Base-by-base conservation (phyloP, 169 alveolate genomes). In the Eimeria maxima region DNA sequence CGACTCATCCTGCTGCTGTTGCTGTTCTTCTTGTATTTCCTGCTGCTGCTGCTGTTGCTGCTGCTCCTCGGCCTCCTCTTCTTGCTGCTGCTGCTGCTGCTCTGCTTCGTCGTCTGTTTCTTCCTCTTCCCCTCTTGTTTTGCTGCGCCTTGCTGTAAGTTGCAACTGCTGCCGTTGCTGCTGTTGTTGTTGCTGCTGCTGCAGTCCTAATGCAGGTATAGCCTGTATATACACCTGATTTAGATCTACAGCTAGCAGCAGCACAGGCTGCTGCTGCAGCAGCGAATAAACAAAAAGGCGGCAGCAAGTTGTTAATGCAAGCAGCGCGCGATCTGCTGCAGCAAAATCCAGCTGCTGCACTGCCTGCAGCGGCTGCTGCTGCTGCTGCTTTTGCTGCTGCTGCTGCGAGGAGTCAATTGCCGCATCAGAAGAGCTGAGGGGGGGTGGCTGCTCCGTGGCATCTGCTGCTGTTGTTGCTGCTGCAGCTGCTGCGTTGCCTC, bases 321-420 rank as follows among this genome's bases (percentile, higher is more conserved):
- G 50, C 60, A 89, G 95, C 74, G 55, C 86, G 33, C 95, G 87
- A 20, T 89, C 95, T 47, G 74, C 86, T 60, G 74, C 95, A 60
- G n/a, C 45, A 27, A 89, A 89, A 67, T 67, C 71, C 69, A 89
- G 86, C 44, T 20, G 57, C 88, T 50, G 86, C 45, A 89, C 69
- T 14, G 95, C 60, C 55, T 29, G 83, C 83, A 45, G 89, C 89
- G 3, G 29, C 60, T n/a, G 89, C 69, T 18, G 44, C 89, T 47
- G 69, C 45, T 42, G 84, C 84, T 33, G 53, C 57, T 42, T 7
- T 11, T 50, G 57, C 57, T 50, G 57, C 57, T 50, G 57, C 53
- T 33, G 81, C 50, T 44, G 95, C 42, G 95, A 4, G 45, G 44
- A 38, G 5, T 33, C 55, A 42, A 60, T 27, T 14, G 44, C 38